Evolutionary conservation across 2,329 filamentous ascomycete species (phyloP), one percentile per base, ranked within the genome.

Genomic region (Aspergillus transmontanensis): DNA sequence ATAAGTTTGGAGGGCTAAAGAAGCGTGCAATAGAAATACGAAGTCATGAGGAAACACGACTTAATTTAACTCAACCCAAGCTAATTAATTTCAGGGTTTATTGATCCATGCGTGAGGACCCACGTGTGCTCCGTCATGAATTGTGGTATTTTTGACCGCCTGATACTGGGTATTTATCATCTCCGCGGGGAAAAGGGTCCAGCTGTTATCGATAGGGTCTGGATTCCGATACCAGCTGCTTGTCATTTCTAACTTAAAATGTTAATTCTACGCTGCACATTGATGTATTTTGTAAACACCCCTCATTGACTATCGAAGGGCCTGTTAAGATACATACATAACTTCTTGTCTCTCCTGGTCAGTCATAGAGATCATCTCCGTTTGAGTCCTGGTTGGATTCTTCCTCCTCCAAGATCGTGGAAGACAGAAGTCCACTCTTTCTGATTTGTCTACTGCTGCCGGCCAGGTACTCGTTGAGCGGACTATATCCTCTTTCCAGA

Each of bases 401-500:
- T 61, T 77, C 75, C 60, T 76, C 75, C 62, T 77, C 74, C 32
- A 75, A 39, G 5, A 76, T 76, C 0, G 72, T 73, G 19, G 70
- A 69, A 9, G 73, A 64, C 11, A 68, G 41, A 45, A 71, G 62
- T 3, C 63, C 65, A 21, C 39, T 50, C 16, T 62, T 32, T 16
- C 12, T 45, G 5, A 7, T 50, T 41, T 60, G 48, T 28, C 41
- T 64, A 58, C 32, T 43, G 36, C 54, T 53, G 53, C 57, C 50
- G 28, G 41, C 59, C 50, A 36, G 53, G n/a, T 46, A 30, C 16
- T 50, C 58, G 16, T 30, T 51, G 43, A 26, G 30, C 10, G 19
- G 28, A 32, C 28, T 51, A 51, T 51, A 51, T 32, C 28, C 21
- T 51, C 48, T 34, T 19, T 51, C 19, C 48, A 12, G 48, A n/a